These are phyloP conservation scores for Spencermartinsiella ligniputridi DNA, from an alignment of 1,139 yeast genomes.

Conservation along the genomic window DNA sequence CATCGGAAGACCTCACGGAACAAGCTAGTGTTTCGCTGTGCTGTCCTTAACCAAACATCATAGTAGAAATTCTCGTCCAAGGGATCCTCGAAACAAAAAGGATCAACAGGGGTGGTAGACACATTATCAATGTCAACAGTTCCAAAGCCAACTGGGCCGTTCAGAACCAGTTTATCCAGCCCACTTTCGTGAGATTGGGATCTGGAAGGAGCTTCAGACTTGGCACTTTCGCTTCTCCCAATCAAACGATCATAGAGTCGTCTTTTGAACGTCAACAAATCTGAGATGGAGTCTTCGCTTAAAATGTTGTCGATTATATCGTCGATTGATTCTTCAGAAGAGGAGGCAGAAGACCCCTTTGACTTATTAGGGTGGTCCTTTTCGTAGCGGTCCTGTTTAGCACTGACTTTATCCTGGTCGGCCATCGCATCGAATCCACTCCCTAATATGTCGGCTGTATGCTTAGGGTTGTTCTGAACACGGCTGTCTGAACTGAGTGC, in stretches of 20 bases:
- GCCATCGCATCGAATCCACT: conserved; percentile 53
- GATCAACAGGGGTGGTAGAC: conserved; percentile 56
- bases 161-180: not conserved
- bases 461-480: conserved; percentile 61
- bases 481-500: conserved; percentile 77
- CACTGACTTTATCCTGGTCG: conserved; percentile 17
- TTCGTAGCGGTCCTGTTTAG: conserved; percentile 7
- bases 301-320: conserved; percentile 11
- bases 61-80: conserved; percentile 71
- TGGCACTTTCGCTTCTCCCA: not conserved
- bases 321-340: conserved; percentile 4
- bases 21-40: conserved; percentile 75
- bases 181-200: not conserved
- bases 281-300: conserved; percentile 6
- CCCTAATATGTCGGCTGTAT: conserved; percentile 71
- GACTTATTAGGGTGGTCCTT: conserved; percentile 4
- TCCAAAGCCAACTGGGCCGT: not conserved
- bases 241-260: conserved; percentile 18
- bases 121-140: conserved; percentile 4
- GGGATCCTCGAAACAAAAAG: conserved; percentile 86
- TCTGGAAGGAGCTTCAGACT: not conserved
- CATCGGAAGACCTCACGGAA: conserved; percentile 85
- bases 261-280: conserved; percentile 17
- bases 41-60: conserved; percentile 83
- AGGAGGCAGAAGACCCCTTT: not conserved